Conservation (phyloP, 306 rosid species). For the Quillaja saponaria region DNA sequence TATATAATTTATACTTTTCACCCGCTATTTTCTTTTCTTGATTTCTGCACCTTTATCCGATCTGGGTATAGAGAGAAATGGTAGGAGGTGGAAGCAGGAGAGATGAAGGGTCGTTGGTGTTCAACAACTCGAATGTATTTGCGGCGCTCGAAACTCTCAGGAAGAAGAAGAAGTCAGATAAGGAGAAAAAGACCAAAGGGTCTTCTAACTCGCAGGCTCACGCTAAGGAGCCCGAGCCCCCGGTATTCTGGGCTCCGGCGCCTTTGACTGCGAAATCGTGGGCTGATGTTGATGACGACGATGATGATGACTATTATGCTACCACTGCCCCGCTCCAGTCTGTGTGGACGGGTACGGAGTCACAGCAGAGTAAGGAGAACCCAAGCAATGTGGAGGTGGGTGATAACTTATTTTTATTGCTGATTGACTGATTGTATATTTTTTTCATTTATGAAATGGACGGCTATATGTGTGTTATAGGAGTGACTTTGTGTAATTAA, state of each 20-base stretch:
- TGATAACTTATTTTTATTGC: not conserved
- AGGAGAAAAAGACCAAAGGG: constrained; percentile 26
- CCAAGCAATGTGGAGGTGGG: constrained; percentile 42
- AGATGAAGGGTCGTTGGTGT: constrained; percentile 46
- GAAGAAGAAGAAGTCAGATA: constrained; percentile 66
- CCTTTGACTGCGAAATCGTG: constrained; percentile 55
- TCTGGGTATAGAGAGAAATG: constrained; percentile 38
- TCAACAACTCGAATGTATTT: constrained; percentile 63
- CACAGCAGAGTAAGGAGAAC: constrained; percentile 22
- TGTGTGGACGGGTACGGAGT: constrained; percentile 41
- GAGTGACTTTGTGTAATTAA: not conserved
- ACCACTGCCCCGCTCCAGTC: constrained; percentile 60
- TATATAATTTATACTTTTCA: no score
- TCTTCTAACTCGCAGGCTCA: not conserved
- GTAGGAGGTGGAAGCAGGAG: constrained; percentile 64
- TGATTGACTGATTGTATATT: not conserved
- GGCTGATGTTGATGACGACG: constrained; percentile 82
- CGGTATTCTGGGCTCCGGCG: constrained; percentile 70
- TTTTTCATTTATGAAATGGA: not conserved
- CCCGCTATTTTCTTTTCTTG: no score
- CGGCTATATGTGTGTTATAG: not conserved
- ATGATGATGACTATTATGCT: constrained; percentile 68
- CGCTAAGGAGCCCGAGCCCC: constrained; percentile 26
- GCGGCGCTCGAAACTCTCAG: constrained; percentile 74
- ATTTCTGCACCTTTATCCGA: not conserved